Percentiles rank a stretch among this genome's conserved stretches.
Conservation (phyloP, 192 early-diverging fungal genomes). For the Linnemannia hyalina region DNA sequence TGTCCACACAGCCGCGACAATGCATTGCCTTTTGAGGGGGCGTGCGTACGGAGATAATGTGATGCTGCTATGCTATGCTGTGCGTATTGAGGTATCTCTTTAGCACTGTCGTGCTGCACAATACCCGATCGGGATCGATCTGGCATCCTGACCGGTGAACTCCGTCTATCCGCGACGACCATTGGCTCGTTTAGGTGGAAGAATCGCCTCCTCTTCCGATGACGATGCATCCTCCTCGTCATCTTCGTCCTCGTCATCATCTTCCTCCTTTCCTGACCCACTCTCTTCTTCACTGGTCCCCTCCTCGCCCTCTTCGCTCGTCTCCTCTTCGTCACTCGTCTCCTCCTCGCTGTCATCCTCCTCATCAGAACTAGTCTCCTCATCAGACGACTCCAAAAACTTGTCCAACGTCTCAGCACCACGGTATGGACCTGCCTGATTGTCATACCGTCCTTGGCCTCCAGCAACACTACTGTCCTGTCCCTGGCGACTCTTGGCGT, state of each 20-base stretch:
- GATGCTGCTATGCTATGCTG: background rate
- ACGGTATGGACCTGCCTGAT: constrained; percentile 40
- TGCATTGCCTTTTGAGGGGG: background rate
- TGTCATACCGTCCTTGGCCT: constrained; percentile 26
- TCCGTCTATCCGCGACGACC: constrained; percentile 17
- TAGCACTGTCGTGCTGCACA: background rate
- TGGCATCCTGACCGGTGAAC: background rate
- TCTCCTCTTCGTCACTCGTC: constrained; percentile 61
- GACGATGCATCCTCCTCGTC: constrained; percentile 38
- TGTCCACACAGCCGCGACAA: background rate
- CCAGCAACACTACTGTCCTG: background rate
- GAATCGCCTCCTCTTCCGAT: constrained; percentile 49
- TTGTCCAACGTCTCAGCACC: constrained; percentile 62
- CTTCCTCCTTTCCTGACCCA: constrained; percentile 20
- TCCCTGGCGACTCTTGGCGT: constrained; percentile 30
- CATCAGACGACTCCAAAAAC: constrained; percentile 55
- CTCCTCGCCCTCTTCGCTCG: constrained; percentile 47
- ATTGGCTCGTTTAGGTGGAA: constrained; percentile 28
- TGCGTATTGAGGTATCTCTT: background rate
- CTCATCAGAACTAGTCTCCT: constrained; percentile 46
- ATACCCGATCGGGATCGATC: background rate
- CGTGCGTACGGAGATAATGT: background rate
- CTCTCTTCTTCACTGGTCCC: constrained; percentile 52
- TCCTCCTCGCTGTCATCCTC: constrained; percentile 48
- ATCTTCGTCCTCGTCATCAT: constrained; percentile 31